Evolutionary conservation across 2,329 filamentous ascomycete species (phyloP), one percentile per base, ranked within the genome.

Genomic region (Trichoderma gracile): DNA sequence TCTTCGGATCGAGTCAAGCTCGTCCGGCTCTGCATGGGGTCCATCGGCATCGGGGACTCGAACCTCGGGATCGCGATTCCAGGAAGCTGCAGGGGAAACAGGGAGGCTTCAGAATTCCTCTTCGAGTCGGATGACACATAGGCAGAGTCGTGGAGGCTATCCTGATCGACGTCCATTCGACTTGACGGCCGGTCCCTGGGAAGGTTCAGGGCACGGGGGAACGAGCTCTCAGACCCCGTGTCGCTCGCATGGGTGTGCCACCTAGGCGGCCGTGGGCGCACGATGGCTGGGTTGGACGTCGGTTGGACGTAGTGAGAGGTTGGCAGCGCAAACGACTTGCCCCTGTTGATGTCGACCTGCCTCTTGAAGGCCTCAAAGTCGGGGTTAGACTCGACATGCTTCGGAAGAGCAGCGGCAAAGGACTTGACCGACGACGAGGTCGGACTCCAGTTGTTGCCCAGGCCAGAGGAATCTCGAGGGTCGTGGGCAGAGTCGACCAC

Each of bases 361-460:
- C 83, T 86, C 69, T 83, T 84, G 73, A 96, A 94, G 2, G 89
- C 89, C 73, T 94, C 91, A 68, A 90, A 94, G n/a, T 93, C 89
- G 7, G 90, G 85, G 71, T 93, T 93, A 40, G 89, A 86, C 71
- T 94, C 90, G 57, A 92, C 78, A 68, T 88, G 84, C 67, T 87
- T 87, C 2, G 91, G 90, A 9, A 90, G 84, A 3, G 85, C 84
- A 17, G 88, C 85, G 21, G 83, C 85, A 60, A 90, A 91, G 0
- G 89, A 90, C 71, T 86, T 87, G 55, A 92, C 83, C 5, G 89
- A 88, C 0, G 89, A 90, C 9, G 86, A 87, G 0, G 87, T 84
- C 9, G 89, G 84, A 70, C 89, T 91, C 90, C 91, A 94, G 75
- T 91, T 91, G 68, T 87, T 86, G 1, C 87, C 82, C 67, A 90